phyloP scores from a whole-genome alignment of 495 filamentous ascomycete species.

The Hypoxylon lienhwacheense region DNA sequence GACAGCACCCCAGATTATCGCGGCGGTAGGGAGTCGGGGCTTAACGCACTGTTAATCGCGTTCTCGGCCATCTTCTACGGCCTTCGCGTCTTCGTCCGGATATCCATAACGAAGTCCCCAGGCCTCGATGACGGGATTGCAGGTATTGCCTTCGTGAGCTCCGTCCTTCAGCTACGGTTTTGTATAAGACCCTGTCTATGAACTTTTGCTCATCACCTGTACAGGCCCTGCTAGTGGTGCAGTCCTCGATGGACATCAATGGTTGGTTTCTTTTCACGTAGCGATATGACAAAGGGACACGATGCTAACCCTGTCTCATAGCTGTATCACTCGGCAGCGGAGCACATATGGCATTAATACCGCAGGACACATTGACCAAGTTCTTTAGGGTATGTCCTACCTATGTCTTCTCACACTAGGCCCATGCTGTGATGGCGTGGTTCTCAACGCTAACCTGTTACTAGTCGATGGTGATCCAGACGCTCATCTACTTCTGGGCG shows the following conservation, averaged over 20 bases:
- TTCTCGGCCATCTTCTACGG: constrained; percentile 34
- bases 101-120: constrained; percentile 35
- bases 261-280: not conserved
- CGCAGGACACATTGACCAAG: constrained; percentile 7
- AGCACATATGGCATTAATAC: constrained; percentile 19
- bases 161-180: not conserved
- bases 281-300: not conserved
- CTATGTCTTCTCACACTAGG: not conserved
- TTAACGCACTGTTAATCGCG: constrained; percentile 34
- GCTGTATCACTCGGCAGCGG: constrained; percentile 20
- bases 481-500: constrained; percentile 35
- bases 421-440: not conserved
- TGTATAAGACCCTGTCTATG: not conserved
- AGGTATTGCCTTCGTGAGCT: constrained; percentile 31
- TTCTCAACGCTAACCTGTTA: not conserved
- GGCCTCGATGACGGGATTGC: constrained; percentile 40
- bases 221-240: constrained; percentile 6
- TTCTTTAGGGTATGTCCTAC: constrained; percentile 32
- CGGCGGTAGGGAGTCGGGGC: constrained; percentile 20
- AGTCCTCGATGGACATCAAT: constrained; percentile 15
- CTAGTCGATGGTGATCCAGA: constrained; percentile 29
- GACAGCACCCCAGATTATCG: constrained; percentile 11
- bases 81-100: constrained; percentile 32
- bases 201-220: not conserved
- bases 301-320: constrained; percentile 11